phyloP scores from a whole-genome alignment of 2,329 filamentous ascomycete genomes.

The Emericellopsis cladophorae region DNA sequence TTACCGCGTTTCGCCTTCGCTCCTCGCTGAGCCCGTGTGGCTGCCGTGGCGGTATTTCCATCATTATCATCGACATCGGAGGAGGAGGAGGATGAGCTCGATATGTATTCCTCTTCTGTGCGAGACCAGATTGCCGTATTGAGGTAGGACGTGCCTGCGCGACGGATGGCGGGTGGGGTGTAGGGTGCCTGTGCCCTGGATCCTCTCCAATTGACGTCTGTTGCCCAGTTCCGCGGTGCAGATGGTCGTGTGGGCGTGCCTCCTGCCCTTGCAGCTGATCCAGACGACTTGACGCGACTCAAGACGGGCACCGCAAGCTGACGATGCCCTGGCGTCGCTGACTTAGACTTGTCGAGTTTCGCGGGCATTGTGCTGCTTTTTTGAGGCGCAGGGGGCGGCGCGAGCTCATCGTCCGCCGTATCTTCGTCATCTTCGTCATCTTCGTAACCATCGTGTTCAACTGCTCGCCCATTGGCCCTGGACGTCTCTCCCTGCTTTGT shows the following conservation, averaged over 20 bases:
- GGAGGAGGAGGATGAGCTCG: slow-evolving; percentile 5
- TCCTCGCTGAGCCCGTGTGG: neutral
- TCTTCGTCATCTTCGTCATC: neutral
- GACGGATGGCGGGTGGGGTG: slow-evolving; percentile 6
- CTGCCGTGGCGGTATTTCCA: neutral
- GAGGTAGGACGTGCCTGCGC: slow-evolving; percentile 15
- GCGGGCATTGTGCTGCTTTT: neutral
- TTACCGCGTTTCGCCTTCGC: neutral
- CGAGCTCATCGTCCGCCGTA: neutral
- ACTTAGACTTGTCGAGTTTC: neutral
- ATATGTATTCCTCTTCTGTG: slow-evolving; percentile 7
- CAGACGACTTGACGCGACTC: neutral
- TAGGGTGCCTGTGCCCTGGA: neutral
- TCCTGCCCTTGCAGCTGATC: too few species aligned
- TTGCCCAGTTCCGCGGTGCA: neutral
- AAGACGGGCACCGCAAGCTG: neutral
- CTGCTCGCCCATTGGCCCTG: too few species aligned
- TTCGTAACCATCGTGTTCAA: neutral
- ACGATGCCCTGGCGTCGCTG: neutral
- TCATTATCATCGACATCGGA: neutral
- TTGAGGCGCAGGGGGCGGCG: neutral
- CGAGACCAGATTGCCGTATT: slow-evolving; percentile 12
- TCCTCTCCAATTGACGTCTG: neutral
- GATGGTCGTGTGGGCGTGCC: neutral
- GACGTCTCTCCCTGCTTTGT: too few species aligned